Evolutionary conservation across 768 basidiomycete species (phyloP).

Genomic region (Polyporus arcularius): DNA sequence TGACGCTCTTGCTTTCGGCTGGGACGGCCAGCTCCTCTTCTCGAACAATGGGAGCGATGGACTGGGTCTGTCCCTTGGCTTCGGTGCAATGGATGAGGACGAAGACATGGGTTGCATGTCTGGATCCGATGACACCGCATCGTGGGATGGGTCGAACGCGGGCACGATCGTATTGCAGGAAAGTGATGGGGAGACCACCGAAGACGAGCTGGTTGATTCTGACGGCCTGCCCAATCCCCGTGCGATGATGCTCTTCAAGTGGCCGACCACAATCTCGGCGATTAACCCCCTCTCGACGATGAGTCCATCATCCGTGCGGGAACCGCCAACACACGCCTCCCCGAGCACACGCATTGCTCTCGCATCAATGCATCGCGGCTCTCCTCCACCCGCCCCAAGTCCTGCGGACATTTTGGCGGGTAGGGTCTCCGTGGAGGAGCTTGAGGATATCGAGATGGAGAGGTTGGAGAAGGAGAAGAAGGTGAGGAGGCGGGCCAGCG

Average conservation of each 20-base stretch:
- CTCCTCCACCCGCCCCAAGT: slow-evolving; percentile 49
- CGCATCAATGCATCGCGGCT: slow-evolving; percentile 26
- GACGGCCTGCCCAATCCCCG: slow-evolving; percentile 73
- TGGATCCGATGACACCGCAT: slow-evolving; percentile 42
- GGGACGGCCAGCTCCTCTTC: slow-evolving; percentile 28
- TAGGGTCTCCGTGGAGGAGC: slow-evolving; percentile 45
- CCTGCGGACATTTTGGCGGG: slow-evolving; percentile 73
- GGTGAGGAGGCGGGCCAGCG: slow-evolving; percentile 11
- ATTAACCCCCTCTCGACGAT: slow-evolving; percentile 80
- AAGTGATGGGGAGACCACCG: slow-evolving; percentile 75
- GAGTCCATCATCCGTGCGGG: slow-evolving; percentile 49
- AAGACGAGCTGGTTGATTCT: slow-evolving; percentile 80
- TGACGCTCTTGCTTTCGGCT: slow-evolving; percentile 28
- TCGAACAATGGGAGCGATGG: slow-evolving; percentile 13
- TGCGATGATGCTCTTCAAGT: slow-evolving; percentile 70
- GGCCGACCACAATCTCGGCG: slow-evolving; percentile 56
- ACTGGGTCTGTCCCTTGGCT: slow-evolving; percentile 27
- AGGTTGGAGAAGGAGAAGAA: slow-evolving; percentile 7
- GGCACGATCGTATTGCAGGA: slow-evolving; percentile 34
- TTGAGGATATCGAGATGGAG: slow-evolving; percentile 30
- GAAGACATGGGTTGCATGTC: slow-evolving; percentile 51
- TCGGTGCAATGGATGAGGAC: slow-evolving; percentile 37
- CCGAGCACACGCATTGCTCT: slow-evolving; percentile 29
- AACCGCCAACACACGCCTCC: slow-evolving; percentile 18
- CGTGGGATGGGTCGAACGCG: slow-evolving; percentile 32